phyloP scores from a whole-genome alignment of 495 filamentous ascomycete species.

The Cetradonia linearis region DNA sequence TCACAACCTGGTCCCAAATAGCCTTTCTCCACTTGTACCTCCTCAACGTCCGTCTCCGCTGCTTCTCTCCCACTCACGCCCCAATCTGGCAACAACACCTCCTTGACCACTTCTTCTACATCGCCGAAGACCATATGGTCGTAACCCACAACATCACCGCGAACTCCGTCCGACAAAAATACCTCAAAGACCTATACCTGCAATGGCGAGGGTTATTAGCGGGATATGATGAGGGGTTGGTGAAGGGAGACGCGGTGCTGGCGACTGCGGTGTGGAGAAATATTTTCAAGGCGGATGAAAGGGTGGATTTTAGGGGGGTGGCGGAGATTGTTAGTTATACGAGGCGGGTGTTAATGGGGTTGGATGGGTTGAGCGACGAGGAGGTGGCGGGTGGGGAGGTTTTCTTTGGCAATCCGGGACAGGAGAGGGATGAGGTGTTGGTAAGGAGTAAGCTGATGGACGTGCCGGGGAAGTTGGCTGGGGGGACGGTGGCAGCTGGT shows the following conservation, averaged over 20 bases:
- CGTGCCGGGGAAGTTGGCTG: slow-evolving; percentile 7
- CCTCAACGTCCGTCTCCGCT: slow-evolving; percentile 73
- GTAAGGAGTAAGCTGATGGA: slow-evolving; percentile 24
- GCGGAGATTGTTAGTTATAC: slow-evolving; percentile 73
- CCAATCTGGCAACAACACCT: slow-evolving; percentile 62
- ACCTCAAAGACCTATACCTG: slow-evolving; percentile 82
- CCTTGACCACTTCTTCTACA: slow-evolving; percentile 88
- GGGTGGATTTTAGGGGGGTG: slow-evolving; percentile 59
- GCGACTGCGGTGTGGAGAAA: slow-evolving; percentile 91
- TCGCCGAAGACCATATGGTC: slow-evolving; percentile 79
- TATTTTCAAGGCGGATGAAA: slow-evolving; percentile 58
- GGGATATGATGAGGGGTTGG: slow-evolving; percentile 78
- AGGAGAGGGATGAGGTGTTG: slow-evolving; percentile 20
- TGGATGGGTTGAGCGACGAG: slow-evolving; percentile 55
- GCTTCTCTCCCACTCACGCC: slow-evolving; percentile 51
- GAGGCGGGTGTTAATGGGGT: slow-evolving; percentile 50
- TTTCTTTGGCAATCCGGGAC: slow-evolving; percentile 29
- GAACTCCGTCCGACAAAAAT: slow-evolving; percentile 60
- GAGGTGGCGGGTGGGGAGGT: slow-evolving; percentile 32
- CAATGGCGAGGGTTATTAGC: slow-evolving; percentile 82
- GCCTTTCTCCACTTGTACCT: slow-evolving; percentile 95
- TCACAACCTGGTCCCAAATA: slow-evolving; percentile 90
- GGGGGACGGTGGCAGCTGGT: slow-evolving; percentile 7
- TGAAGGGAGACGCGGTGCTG: slow-evolving; percentile 73
- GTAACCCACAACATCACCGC: slow-evolving; percentile 57